Conservation (phyloP, 257 asterid species). For the Petunia secreta region DNA sequence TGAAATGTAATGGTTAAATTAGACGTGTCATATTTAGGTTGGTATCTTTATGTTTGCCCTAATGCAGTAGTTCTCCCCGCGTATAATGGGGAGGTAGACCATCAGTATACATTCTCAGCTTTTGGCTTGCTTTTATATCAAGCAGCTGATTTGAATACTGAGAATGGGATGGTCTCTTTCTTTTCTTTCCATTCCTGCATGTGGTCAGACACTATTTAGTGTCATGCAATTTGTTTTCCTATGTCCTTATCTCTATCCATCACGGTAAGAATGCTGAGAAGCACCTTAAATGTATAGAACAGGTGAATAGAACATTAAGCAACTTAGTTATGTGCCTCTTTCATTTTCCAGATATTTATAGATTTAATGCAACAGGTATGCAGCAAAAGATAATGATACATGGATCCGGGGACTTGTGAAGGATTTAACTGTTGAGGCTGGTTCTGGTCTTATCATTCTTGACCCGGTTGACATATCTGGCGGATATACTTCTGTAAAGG, state of each 20-base stretch:
- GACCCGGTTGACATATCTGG: constrained; percentile 97
- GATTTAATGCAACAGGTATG: constrained; percentile 64
- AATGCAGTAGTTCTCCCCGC: background rate
- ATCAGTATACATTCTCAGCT: background rate
- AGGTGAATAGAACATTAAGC: background rate
- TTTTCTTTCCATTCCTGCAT: background rate
- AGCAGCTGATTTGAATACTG: background rate
- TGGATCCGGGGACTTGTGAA: constrained; percentile 93
- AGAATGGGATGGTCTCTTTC: background rate
- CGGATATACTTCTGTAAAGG: constrained; percentile 94
- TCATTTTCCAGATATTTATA: constrained; percentile 15
- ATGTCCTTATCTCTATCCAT: background rate
- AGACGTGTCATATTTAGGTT: background rate
- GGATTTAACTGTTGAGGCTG: constrained; percentile 93
- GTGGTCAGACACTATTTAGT: background rate
- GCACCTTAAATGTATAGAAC: constrained; percentile 5
- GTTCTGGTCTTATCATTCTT: constrained; percentile 94
- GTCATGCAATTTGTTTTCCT: constrained; percentile 11
- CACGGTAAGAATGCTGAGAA: background rate
- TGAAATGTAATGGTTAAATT: background rate
- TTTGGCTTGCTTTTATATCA: constrained; percentile 1
- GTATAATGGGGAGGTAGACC: constrained; percentile 4
- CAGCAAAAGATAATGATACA: constrained; percentile 90
- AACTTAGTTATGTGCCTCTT: background rate
- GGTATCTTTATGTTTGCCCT: background rate